These are phyloP conservation scores for Hypholoma sublateritium DNA, from an alignment of 768 basidiomycete species.

Conservation along the genomic window DNA sequence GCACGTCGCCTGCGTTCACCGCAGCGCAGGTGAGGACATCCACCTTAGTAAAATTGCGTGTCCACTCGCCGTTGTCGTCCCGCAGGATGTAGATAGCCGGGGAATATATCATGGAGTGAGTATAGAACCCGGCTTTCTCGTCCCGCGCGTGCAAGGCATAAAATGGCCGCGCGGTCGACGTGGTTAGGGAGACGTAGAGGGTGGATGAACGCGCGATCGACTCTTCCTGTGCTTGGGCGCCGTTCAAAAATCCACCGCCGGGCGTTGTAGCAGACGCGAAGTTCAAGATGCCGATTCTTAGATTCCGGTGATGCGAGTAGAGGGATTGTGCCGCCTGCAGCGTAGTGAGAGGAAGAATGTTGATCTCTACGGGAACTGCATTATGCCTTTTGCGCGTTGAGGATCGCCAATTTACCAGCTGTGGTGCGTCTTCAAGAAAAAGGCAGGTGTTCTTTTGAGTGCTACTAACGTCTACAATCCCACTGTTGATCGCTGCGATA, in stretches of 20 bases:
- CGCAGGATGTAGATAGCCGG: slow-evolving; percentile 57
- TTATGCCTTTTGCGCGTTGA: slow-evolving; percentile 1
- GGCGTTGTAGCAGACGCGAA: slow-evolving; percentile 70
- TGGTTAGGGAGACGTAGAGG: slow-evolving; percentile 59
- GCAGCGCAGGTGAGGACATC: slow-evolving; percentile 69
- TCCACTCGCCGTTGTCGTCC: slow-evolving; percentile 53
- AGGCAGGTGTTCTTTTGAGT: slow-evolving; percentile 47
- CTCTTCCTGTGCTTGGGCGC: slow-evolving; percentile 63
- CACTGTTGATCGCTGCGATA: slow-evolving; percentile 19
- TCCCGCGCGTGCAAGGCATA: slow-evolving; percentile 54
- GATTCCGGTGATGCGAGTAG: slow-evolving; percentile 14
- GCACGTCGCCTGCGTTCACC: slow-evolving; percentile 55
- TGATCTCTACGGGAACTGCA: slow-evolving; percentile 28
- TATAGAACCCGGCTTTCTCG: slow-evolving; percentile 54
- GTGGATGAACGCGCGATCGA: slow-evolving; percentile 71
- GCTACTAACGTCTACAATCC: slow-evolving; percentile 16
- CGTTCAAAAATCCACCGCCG: slow-evolving; percentile 67
- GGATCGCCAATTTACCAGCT: slow-evolving; percentile 33
- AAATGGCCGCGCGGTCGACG: slow-evolving; percentile 50
- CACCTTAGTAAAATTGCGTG: slow-evolving; percentile 44
- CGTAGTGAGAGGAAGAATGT: slow-evolving; percentile 58
- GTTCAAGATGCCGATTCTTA: slow-evolving; percentile 61
- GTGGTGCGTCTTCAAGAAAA: slow-evolving; percentile 50
- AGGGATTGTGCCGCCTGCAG: slow-evolving; percentile 52
- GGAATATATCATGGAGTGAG: slow-evolving; percentile 71